A percentile compares a stretch with the other conserved stretches of the same genome.
Evolutionary conservation across 2,329 filamentous ascomycete species (phyloP).

Genomic region (Domatiomyces catenatus): DNA sequence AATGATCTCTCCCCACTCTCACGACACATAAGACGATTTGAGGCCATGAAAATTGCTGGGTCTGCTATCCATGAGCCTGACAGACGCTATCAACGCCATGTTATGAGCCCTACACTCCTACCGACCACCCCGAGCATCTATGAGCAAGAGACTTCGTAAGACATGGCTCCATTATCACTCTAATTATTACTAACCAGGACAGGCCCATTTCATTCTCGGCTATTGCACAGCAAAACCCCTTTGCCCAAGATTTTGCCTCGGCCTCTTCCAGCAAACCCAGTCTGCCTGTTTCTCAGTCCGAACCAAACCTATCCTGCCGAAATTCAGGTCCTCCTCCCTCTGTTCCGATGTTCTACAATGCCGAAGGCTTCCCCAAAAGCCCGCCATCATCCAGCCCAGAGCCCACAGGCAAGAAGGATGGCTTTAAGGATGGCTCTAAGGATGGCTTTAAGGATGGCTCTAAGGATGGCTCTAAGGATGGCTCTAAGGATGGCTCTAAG

Average conservation of each 20-base stretch:
- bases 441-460: too few relatives aligned
- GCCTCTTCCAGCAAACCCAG: not conserved
- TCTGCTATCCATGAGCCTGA: not conserved
- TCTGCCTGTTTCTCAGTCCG: not conserved
- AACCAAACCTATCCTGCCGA: not conserved
- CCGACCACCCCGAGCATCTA: not conserved
- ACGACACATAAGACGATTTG: not conserved
- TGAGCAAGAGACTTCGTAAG: not conserved
- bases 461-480: too few relatives aligned
- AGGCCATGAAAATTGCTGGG: not conserved
- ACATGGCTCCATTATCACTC: not conserved
- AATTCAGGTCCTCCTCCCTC: not conserved
- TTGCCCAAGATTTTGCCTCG: not conserved
- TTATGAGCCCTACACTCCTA: not conserved
- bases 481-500: too few relatives aligned
- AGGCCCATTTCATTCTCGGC: slow-evolving; percentile 7
- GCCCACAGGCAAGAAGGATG: not conserved
- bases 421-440: not conserved
- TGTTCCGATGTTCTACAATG: not conserved
- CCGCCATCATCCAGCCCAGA: not conserved
- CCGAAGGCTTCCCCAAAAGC: not conserved
- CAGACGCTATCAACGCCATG: not conserved
- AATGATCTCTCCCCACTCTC: slow-evolving; percentile 1
- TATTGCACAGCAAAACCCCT: slow-evolving; percentile 5
- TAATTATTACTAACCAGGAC: not conserved